Base-by-base conservation (phyloP, 2,329 filamentous ascomycete genomes). In the Metarhizium robertsii region DNA sequence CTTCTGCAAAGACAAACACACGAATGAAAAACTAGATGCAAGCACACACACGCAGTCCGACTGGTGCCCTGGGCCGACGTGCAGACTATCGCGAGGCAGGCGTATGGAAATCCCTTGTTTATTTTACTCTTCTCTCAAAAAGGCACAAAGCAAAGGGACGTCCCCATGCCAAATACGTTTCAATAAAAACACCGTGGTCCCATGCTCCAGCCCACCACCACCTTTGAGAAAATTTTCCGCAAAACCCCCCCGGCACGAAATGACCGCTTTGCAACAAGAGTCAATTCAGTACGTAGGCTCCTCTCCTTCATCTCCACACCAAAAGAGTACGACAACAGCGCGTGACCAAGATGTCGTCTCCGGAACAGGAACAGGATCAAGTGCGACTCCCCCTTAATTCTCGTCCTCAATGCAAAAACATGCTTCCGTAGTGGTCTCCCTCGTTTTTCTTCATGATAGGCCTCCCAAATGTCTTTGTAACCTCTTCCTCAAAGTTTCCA, bases 161-260 rank as follows among this genome's bases (percentile, higher is more conserved):
- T 25, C 25, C 25, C 25, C 25, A 4, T 25, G 25, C 25, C 25
- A 25, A 25, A 25, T 25, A 25, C 25, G 25, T 25, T 25, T 25
- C 25, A 25, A 25, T 25, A 25, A 25, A 25, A 25, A 25, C 25
- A 25, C 25, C 25, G 25, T 25, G 25, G 25, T 25, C 25, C 25
- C 25, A 25, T 25, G 25, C 25, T 25, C 25, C 25, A 25, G 25
- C 60, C 65, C 67, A 52, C 59, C 59, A 57, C 56, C 61, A 11
- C 32, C 32, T 34, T 58, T 55, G 7, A 6, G 45, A 29, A 25
- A 46, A 30, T 29, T 48, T 16, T 56, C 61, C 55, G 55, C 58
- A 56, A 60, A 55, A 43, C 57, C 53, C 60, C 13, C 57, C 55
- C 43, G 20, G 43, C 43, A 46, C 18, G 43, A 46, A 46, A 20